Evolutionary conservation across 129 eudicot genomes (phyloP).

Genomic region (Escallonia herrerae): DNA sequence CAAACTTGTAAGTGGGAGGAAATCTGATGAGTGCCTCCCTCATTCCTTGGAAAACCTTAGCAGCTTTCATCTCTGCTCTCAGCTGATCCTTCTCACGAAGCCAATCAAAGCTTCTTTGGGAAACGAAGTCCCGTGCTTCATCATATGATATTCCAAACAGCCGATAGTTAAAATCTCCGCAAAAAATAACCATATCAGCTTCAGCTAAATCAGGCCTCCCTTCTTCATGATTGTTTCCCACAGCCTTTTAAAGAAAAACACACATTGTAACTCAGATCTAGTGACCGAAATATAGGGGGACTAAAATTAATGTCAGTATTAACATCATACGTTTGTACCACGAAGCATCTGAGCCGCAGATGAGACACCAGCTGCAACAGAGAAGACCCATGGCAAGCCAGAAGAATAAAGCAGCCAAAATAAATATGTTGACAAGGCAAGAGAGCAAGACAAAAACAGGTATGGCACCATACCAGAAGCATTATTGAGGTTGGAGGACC

Average conservation of each 20-base stretch:
- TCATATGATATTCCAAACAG: slow-evolving; percentile 99
- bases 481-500: too few relatives aligned
- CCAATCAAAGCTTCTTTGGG: slow-evolving; percentile 99
- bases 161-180: slow-evolving; percentile 91
- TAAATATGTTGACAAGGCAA: too few relatives aligned
- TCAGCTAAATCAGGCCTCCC: slow-evolving; percentile 95
- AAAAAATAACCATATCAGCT: slow-evolving; percentile 87
- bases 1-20: slow-evolving; percentile 97
- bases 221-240: slow-evolving; percentile 51
- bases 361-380: too few relatives aligned
- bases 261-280: too few relatives aligned
- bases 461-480: too few relatives aligned
- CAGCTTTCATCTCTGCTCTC: slow-evolving; percentile 94
- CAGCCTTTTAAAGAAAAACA: slow-evolving; percentile 25
- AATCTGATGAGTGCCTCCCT: slow-evolving; percentile 80
- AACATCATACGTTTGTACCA: slow-evolving; percentile 44
- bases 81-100: slow-evolving; percentile 94
- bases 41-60: slow-evolving; percentile 99
- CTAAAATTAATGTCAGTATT: not conserved
- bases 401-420: too few relatives aligned
- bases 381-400: too few relatives aligned
- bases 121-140: slow-evolving; percentile 96
- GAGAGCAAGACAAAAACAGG: too few relatives aligned
- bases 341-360: slow-evolving; percentile 18
- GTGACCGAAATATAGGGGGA: too few relatives aligned